Evolutionary conservation across 108 stramenopile genomes (phyloP).

Genomic region (Skeletonema grethae): DNA sequence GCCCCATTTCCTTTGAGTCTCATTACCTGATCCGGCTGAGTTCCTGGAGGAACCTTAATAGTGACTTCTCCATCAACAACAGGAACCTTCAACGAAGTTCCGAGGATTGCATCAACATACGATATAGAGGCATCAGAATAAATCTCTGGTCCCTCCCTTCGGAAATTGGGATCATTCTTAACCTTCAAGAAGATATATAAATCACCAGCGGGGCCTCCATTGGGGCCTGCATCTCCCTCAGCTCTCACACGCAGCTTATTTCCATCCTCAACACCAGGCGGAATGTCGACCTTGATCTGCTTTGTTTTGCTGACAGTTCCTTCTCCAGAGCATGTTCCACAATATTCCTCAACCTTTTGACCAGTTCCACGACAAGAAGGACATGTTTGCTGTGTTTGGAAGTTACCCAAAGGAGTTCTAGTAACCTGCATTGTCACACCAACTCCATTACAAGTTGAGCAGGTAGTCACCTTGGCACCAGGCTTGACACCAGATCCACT

Average conservation of each 20-base stretch:
- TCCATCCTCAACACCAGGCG: constrained; percentile 95
- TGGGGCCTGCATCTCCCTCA: constrained; percentile 95
- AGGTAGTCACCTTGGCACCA: constrained; percentile 78
- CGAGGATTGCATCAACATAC: constrained; percentile 95
- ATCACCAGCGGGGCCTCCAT: constrained; percentile 94
- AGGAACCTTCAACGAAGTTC: constrained; percentile 87
- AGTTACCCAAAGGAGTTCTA: constrained; percentile 94
- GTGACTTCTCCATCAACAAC: constrained; percentile 96
- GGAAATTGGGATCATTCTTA: constrained; percentile 88
- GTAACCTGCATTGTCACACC: constrained; percentile 95
- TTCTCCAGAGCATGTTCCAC: constrained; percentile 92
- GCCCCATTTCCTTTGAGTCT: constrained; percentile 92
- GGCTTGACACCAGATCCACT: constrained; percentile 90
- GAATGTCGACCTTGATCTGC: constrained; percentile 96
- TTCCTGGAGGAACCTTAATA: constrained; percentile 95
- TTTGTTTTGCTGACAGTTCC: constrained; percentile 92
- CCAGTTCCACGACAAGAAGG: constrained; percentile 93
- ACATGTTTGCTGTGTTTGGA: constrained; percentile 96
- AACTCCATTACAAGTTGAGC: constrained; percentile 81
- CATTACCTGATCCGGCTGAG: constrained; percentile 97
- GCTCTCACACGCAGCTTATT: constrained; percentile 94
- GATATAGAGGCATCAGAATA: constrained; percentile 87
- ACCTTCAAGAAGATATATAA: constrained; percentile 96
- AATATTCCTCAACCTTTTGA: constrained; percentile 92
- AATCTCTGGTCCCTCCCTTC: constrained; percentile 94